phyloP scores from a whole-genome alignment of 139 green algal genomes.

The Trebouxia sp. region DNA sequence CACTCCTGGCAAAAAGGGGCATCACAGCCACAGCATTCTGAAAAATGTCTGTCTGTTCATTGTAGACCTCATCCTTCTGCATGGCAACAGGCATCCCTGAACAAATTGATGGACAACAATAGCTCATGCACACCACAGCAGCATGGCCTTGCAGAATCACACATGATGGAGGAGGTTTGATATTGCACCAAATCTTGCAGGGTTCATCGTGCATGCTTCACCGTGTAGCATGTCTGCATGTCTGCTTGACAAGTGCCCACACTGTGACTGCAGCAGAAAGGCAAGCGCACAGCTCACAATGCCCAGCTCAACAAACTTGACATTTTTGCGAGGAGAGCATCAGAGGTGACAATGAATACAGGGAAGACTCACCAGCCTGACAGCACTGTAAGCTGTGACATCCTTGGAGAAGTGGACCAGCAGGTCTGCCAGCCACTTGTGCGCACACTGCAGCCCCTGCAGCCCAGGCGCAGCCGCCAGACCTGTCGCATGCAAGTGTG shows the following conservation, averaged over 20 bases:
- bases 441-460: constrained; percentile 57
- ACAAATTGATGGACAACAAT: too few species aligned
- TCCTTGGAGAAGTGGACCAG: constrained; percentile 58
- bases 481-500: neutral
- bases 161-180: too few species aligned
- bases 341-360: neutral
- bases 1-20: constrained; percentile 49
- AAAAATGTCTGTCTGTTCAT: constrained; percentile 32
- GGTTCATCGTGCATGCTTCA: too few species aligned
- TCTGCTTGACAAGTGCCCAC: too few species aligned
- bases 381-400: constrained; percentile 47
- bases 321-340: too few species aligned
- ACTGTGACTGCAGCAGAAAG: too few species aligned
- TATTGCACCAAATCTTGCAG: too few species aligned
- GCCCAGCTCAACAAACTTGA: too few species aligned
- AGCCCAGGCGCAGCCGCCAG: constrained; percentile 46
- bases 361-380: constrained; percentile 1
- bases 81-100: neutral
- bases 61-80: constrained; percentile 15
- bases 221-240: too few species aligned
- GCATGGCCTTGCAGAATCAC: neutral
- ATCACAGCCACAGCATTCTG: constrained; percentile 54
- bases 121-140: too few species aligned
- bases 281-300: too few species aligned
- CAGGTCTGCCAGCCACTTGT: constrained; percentile 70